phyloP scores from a whole-genome alignment of 805 yeast genomes.

The Lachancea sp. region DNA sequence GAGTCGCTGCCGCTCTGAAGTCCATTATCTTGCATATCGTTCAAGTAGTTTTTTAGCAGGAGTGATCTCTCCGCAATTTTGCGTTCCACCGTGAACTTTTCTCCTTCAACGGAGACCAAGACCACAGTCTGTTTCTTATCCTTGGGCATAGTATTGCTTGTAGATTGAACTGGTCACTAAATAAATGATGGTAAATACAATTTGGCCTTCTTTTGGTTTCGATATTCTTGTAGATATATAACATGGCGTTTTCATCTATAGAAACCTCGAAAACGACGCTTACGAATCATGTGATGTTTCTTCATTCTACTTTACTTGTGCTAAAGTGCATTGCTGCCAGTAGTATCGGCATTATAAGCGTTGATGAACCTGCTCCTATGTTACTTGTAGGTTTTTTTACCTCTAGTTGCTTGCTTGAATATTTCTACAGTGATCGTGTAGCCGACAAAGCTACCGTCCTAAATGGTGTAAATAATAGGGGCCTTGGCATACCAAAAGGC shows the following conservation, averaged over 20 bases:
- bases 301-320: no score
- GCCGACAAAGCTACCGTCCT: no score
- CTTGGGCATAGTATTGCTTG: slow-evolving; percentile 9
- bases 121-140: slow-evolving; percentile 35
- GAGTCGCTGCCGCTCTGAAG: slow-evolving; percentile 54
- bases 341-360: no score
- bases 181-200: not conserved
- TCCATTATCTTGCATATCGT: slow-evolving; percentile 53
- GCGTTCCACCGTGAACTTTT: slow-evolving; percentile 66
- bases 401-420: no score
- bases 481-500: no score
- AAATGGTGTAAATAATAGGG: no score
- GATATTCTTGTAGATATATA: not conserved
- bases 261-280: not conserved
- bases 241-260: not conserved
- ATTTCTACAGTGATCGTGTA: no score
- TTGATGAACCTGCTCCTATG: no score
- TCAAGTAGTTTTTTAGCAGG: slow-evolving; percentile 78
- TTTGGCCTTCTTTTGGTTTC: not conserved
- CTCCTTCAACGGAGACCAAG: slow-evolving; percentile 75
- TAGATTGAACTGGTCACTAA: not conserved
- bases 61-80: slow-evolving; percentile 83
- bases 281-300: no score
- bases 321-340: no score
- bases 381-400: no score